Conservation (phyloP, 2,329 filamentous ascomycete species). For the Aschersonia sp. region DNA sequence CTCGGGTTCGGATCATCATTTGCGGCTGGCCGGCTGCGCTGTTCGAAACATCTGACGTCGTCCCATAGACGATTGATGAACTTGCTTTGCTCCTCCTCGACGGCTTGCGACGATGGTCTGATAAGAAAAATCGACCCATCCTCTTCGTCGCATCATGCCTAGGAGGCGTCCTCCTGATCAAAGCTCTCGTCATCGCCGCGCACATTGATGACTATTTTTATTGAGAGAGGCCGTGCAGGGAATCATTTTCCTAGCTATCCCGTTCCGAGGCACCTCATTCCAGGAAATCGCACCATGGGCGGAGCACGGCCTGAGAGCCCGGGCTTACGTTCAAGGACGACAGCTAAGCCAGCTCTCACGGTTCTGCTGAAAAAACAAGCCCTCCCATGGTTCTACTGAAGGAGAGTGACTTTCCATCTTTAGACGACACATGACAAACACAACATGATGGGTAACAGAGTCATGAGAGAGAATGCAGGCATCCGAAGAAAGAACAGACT, state of each 20-base stretch:
- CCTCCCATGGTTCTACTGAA: too few species aligned
- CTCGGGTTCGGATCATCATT: constrained; percentile 11
- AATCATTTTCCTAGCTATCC: constrained; percentile 14
- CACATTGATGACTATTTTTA: constrained; percentile 4
- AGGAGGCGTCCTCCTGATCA: constrained; percentile 15
- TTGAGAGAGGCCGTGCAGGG: constrained; percentile 8
- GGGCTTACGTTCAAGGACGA: constrained; percentile 4
- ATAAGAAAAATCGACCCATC: constrained; percentile 8
- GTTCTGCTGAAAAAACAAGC: too few species aligned
- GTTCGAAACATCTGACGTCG: constrained; percentile 6
- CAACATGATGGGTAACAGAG: too few species aligned
- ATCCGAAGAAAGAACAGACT: too few species aligned
- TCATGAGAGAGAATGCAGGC: too few species aligned
- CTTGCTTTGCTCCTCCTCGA: constrained; percentile 10
- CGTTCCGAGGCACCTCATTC: constrained; percentile 14
- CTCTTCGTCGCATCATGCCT: constrained; percentile 19
- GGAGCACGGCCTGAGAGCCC: constrained; percentile 6
- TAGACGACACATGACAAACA: too few species aligned
- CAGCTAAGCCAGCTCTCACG: not conserved
- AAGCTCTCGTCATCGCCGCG: constrained; percentile 11
- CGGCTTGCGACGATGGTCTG: constrained; percentile 7
- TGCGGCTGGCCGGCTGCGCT: constrained; percentile 14
- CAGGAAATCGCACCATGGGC: constrained; percentile 10
- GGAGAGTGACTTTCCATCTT: too few species aligned
- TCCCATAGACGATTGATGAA: constrained; percentile 7